Conservation (phyloP, 345 rosid species). For the Streptanthus diversifolius region DNA sequence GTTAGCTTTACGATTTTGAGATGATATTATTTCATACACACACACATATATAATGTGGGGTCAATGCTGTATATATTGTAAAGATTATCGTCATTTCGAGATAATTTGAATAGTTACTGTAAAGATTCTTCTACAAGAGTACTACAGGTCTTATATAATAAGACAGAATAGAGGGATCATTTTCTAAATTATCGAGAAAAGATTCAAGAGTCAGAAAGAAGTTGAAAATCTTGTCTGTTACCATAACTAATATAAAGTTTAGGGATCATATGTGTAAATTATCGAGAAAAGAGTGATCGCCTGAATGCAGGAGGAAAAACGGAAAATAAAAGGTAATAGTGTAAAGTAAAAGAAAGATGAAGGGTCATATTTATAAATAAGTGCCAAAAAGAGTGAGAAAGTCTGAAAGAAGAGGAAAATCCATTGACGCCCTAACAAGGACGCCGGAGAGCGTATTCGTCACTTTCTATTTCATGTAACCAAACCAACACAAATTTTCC, state of each 20-base stretch:
- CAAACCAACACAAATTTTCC: slow-evolving; percentile 10
- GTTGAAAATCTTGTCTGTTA: neutral
- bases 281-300: neutral
- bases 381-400: neutral
- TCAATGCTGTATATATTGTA: neutral
- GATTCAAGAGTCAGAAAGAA: neutral
- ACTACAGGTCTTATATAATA: neutral
- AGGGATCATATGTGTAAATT: neutral
- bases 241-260: too few species aligned
- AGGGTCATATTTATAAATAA: slow-evolving; percentile 8
- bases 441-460: slow-evolving; percentile 27
- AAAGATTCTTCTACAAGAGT: neutral
- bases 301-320: neutral
- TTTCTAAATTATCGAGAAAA: neutral
- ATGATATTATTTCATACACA: neutral
- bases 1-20: neutral
- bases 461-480: too few species aligned
- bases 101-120: neutral
- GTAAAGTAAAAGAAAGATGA: neutral
- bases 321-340: neutral
- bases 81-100: neutral
- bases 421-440: slow-evolving; percentile 35
- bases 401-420: slow-evolving; percentile 19
- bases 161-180: neutral
- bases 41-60: neutral